A percentile compares a stretch with the other conserved stretches of the same genome.
These are phyloP conservation scores for Chaetomium tenue DNA, from an alignment of 495 filamentous ascomycete species.

Conservation along the genomic window DNA sequence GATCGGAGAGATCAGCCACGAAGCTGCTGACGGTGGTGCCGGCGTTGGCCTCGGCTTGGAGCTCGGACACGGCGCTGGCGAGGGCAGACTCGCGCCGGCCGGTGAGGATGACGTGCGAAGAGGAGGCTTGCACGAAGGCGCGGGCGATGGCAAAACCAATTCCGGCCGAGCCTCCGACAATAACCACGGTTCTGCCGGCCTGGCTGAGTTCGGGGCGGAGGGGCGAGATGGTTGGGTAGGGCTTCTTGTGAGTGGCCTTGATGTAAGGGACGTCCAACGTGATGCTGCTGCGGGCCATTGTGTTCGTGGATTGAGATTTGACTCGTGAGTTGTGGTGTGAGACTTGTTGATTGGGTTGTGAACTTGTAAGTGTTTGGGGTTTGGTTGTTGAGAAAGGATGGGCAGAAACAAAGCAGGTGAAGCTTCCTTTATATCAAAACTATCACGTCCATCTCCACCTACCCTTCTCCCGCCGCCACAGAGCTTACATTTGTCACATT, in stretches of 20 bases:
- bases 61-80: constrained; percentile 17
- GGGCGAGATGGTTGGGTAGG: constrained; percentile 49
- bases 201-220: constrained; percentile 38
- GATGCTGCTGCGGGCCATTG: constrained; percentile 1
- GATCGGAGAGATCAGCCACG: constrained; percentile 31
- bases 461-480: neutral
- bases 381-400: neutral
- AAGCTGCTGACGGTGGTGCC: constrained; percentile 28
- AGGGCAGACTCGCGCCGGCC: constrained; percentile 29
- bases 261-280: constrained; percentile 15
- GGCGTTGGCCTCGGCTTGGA: constrained; percentile 20
- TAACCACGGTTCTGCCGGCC: constrained; percentile 44
- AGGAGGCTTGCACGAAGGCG: constrained; percentile 38
- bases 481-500: neutral
- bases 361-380: neutral
- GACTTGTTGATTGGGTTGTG: neutral
- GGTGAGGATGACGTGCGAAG: constrained; percentile 37
- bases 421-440: neutral
- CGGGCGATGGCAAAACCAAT: constrained; percentile 42
- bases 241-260: constrained; percentile 35
- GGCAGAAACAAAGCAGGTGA: neutral
- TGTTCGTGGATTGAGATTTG: neutral
- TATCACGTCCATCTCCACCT: neutral
- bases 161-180: constrained; percentile 46
- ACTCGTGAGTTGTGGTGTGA: neutral